Base-by-base conservation (phyloP, 75 land plant species). In the Pinus tabuliformis region DNA sequence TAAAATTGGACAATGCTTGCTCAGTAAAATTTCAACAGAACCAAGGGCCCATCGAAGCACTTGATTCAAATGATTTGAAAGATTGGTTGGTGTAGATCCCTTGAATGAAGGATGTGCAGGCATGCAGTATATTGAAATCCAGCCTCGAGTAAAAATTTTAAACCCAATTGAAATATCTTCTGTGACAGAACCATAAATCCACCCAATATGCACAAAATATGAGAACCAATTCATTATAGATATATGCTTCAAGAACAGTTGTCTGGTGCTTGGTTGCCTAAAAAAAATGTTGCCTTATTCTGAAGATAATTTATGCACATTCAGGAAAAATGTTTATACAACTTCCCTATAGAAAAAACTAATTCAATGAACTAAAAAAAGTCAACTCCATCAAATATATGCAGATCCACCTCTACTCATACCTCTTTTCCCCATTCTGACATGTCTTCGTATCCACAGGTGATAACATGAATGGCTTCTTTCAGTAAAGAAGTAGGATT, bases 371-470 rank as follows among this genome's bases (percentile, higher is more conserved):
- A 60, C 62, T 37, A 65, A 64, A 36, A 37, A 5, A 65, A 65
- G 17, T 39, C 20, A 22, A 37, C 6, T 7, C 22, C 45, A 11
- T 68, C 22, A 39, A 39, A 8, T 68, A 39, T 0, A 68, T 68
- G 24, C 14, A 20, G n/a, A 36, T 36, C 17, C 71, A 42, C 20
- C n/a, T 68, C 45, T 68, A 68, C 24, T 18, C 13, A 59, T 37
- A 93, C 98, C 98, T 96, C 99, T 84, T 96, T 96, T 20, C 99
- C 99, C 99, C 99, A 96, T 49, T 96, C 99, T 57, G 93, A 81
- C 78, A 94, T 96, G 80, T 96, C 99, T 77, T 96, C 99, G 56
- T 96, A 96, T 3, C 99, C 99, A 82, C 97, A 96, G 60, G 97
- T 96, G 77, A 96, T 96, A 21, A 96, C 99, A 85, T 96, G 99